These are phyloP conservation scores for Ganoderma lucidum DNA, from an alignment of 1,284 basidiomycete genomes.

Conservation along the genomic window DNA sequence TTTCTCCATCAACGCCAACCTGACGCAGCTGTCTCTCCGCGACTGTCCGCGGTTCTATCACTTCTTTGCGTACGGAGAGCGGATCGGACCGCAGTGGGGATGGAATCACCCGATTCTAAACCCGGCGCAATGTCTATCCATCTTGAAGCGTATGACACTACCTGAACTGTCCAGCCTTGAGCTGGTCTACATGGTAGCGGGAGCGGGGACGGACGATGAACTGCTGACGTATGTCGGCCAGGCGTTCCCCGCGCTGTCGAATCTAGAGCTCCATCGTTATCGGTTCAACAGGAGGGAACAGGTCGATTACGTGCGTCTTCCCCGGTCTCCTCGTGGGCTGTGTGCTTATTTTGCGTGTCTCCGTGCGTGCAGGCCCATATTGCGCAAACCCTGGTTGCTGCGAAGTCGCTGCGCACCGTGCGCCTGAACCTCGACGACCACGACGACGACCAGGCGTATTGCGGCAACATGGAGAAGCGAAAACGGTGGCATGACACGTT, in stretches of 20 bases:
- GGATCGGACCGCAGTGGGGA: background rate
- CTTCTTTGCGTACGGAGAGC: background rate
- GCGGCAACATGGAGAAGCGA: background rate
- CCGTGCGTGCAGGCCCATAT: conserved; percentile 8
- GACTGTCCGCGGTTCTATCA: conserved; percentile 21
- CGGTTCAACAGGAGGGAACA: background rate
- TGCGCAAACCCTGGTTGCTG: background rate
- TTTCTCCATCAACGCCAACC: background rate
- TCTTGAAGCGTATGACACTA: background rate
- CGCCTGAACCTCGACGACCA: conserved; percentile 15
- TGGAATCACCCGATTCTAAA: background rate
- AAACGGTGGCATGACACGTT: background rate
- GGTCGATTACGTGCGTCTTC: conserved; percentile 3
- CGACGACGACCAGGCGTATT: conserved; percentile 11
- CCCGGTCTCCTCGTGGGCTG: background rate
- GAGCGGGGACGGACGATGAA: background rate
- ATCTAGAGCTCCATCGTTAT: conserved; percentile 15
- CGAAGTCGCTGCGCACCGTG: background rate
- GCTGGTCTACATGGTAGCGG: conserved; percentile 11
- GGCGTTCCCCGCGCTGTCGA: background rate
- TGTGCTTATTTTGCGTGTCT: no score
- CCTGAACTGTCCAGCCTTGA: conserved; percentile 6
- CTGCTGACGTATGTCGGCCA: conserved; percentile 1
- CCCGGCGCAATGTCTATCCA: background rate
- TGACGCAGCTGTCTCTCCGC: conserved; percentile 14